phyloP scores from a whole-genome alignment of 257 asterid genomes.

The Solanum sitiens region DNA sequence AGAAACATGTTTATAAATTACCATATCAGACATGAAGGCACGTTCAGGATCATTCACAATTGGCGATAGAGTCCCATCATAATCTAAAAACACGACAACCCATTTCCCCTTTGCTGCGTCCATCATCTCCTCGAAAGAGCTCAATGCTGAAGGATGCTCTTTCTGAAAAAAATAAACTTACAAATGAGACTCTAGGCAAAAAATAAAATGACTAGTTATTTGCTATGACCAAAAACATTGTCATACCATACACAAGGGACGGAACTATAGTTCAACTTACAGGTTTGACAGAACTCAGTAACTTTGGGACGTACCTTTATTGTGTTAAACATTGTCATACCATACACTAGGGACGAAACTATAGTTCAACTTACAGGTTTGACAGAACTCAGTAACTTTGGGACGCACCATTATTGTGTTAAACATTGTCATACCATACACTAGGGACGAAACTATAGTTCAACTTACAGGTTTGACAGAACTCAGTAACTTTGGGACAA shows the following conservation, averaged over 20 bases:
- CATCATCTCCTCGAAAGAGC: constrained; percentile 27
- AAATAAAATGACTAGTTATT: not conserved
- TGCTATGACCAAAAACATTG: not conserved
- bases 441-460: not conserved
- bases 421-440: not conserved
- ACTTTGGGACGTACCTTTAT: not conserved
- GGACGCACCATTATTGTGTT: not conserved
- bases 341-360: not conserved
- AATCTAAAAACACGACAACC: constrained; percentile 66
- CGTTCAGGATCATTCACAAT: constrained; percentile 66
- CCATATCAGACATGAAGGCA: constrained; percentile 82
- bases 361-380: not conserved
- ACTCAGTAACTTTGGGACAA: not conserved
- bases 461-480: not conserved
- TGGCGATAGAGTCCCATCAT: constrained; percentile 81
- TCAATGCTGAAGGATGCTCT: constrained; percentile 55
- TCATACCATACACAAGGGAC: not conserved
- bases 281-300: fast-evolving
- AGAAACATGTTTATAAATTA: constrained; percentile 1
- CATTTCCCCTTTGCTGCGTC: constrained; percentile 21
- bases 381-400: not conserved
- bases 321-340: not conserved
- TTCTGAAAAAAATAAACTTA: constrained; percentile 11
- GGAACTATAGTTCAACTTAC: not conserved
- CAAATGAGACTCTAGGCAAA: not conserved